Base-by-base conservation (phyloP, 352 stramenopile genomes). In the Phytopythium kandeliae region DNA sequence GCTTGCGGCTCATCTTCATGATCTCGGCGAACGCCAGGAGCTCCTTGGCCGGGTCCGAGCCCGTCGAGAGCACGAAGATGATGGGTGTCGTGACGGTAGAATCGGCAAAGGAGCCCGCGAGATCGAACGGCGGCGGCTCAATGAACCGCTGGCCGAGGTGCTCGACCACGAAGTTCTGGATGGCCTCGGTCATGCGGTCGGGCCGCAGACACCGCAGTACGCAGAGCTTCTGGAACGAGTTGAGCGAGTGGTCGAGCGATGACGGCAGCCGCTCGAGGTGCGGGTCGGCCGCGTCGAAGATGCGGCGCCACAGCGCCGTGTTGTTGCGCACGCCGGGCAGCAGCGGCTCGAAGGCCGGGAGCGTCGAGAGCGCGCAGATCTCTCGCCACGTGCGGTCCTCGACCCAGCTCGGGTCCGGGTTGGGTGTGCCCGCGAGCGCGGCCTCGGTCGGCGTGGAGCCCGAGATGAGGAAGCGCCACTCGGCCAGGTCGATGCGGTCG, bases 391-490 rank as follows among this genome's bases (percentile, higher is more conserved):
- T 63, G 21, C 64, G 60, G 37, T 72, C 59, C 40, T 72, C 64
- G 35, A 72, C 60, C 60, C 60, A 67, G 26, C 9, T 52, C 10
- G 56, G 38, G 41, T 63, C 60, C 4, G 64, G 70, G 33, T 70
- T 70, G 15, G 54, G 30, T 0, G 56, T 44, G 4, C 62, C 60
- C 12, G 58, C n/a, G 2, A 43, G 46, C 19, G 30, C 15, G 35
- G 43, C 36, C 17, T 51, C 44, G 0, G 44, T 77, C 1, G 73
- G 63, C 2, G 76, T 84, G 0, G 82, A 92, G 0, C 89, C 93
- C 4, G 85, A 91, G 48, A 98, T 97, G 11, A 98, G 72, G 56
- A 98, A 98, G 0, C 83, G 74, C 93, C 93, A 98, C 51, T 98
- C 86, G 13, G 87, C 58, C n/a, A 79, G 48, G 51, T 98, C 85